Base-by-base conservation (phyloP, 305 asterid genomes). In the Fraxinus velutina region DNA sequence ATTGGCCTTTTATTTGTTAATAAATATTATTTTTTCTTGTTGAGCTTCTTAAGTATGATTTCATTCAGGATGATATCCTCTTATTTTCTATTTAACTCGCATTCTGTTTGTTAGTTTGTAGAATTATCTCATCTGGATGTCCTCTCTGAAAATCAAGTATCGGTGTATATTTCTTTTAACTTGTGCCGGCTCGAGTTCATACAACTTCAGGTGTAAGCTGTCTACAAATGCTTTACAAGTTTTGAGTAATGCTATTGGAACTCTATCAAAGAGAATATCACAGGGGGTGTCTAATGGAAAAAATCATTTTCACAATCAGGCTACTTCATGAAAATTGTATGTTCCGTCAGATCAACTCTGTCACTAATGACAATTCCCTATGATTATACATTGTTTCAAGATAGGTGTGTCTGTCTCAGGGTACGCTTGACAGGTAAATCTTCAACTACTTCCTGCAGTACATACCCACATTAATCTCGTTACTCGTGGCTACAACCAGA, bases 11-110 rank as follows among this genome's bases (percentile, higher is more conserved):
- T 66, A 77, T 77, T 60, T 81, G 71, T 66, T 72, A 78, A 78
- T 82, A 71, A 70, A 77, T 72, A 10, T 72, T 77, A 60, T 82
- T 70, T 82, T 52, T 68, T 73, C 30, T 62, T 60, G 30, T 60
- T 19, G 29, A 62, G 2, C 72, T 62, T 6, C 33, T 62, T 0
- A 21, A 62, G n/a, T 62, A 62, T 3, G 33, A 62, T 62, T 21
- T 62, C 33, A 6, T 62, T 2, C 72, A 19, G 33, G 72, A 62
- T 62, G 32, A 57, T 17, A 57, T 19, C 68, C 29, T 12, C 6
- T 47, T 47, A 3, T 47, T 52, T 52, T 52, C 72, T 7, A 6
- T 21, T 62, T 22, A 22, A 62, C 33, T 62, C 1, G 2, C 33
- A 22, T 21, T 62, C 33, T 62, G 33, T 22, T 62, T 21, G n/a